phyloP scores from a whole-genome alignment of 257 asterid species.

The Nicotiana knightiana region DNA sequence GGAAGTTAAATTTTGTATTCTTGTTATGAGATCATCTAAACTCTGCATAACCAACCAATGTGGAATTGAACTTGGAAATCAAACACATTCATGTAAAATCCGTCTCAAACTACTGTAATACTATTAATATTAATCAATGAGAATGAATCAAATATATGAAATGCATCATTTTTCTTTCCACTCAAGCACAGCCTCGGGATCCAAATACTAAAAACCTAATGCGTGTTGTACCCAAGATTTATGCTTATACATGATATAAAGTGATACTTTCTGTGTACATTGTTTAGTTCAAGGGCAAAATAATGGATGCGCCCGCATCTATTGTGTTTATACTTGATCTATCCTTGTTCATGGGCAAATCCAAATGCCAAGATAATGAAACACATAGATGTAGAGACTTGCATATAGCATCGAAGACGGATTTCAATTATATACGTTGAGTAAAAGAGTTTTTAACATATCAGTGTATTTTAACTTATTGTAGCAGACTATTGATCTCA shows the following conservation, averaged over 20 bases:
- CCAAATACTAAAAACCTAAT: background rate
- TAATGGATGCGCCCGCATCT: background rate
- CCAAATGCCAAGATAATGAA: background rate
- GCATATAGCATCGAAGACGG: too few species aligned
- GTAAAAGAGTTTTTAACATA: too few species aligned
- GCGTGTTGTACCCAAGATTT: background rate
- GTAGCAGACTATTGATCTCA: background rate
- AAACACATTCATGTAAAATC: background rate
- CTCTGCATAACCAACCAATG: background rate
- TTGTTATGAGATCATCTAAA: background rate
- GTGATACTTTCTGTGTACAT: background rate
- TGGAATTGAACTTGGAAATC: background rate
- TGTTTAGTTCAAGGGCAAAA: background rate
- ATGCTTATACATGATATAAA: too few species aligned
- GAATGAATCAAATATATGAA: background rate
- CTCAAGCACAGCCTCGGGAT: background rate
- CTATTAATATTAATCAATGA: background rate
- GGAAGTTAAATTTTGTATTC: background rate
- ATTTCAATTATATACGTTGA: too few species aligned
- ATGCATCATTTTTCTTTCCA: background rate
- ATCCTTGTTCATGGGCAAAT: background rate
- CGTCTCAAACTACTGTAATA: background rate
- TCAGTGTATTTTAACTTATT: background rate
- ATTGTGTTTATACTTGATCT: background rate
- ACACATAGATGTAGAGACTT: background rate